Conservation (phyloP, 257 asterid genomes). For the Linaria vulgaris region DNA sequence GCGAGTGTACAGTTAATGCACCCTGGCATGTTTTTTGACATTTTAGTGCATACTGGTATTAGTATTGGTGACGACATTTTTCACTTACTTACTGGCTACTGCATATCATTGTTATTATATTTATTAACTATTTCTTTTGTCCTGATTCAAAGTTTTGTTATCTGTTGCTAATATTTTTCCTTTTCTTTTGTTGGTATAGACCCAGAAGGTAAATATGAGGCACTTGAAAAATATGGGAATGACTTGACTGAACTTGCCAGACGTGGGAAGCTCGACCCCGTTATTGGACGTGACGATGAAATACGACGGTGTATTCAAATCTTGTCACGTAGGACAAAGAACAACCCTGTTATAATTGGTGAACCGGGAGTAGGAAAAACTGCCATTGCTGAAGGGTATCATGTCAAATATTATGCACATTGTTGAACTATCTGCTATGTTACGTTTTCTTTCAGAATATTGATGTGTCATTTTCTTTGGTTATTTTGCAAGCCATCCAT, state of each 20-base stretch:
- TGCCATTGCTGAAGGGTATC: slow-evolving; percentile 98
- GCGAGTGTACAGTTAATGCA: background rate
- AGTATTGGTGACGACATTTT: no score
- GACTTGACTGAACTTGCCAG: slow-evolving; percentile 96
- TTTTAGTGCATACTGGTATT: background rate
- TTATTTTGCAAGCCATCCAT: slow-evolving; percentile 8
- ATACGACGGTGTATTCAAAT: slow-evolving; percentile 94
- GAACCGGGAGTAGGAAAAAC: slow-evolving; percentile 99
- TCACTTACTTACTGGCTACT: no score
- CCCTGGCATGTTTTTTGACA: background rate
- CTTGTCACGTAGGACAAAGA: slow-evolving; percentile 87
- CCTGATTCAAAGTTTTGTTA: no score
- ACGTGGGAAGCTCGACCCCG: slow-evolving; percentile 97
- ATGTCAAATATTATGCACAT: slow-evolving; percentile 21
- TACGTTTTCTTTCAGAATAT: slow-evolving; percentile 6
- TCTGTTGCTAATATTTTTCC: slow-evolving; percentile 3
- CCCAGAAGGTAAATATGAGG: slow-evolving; percentile 91
- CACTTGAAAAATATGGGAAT: slow-evolving; percentile 90
- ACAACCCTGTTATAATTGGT: slow-evolving; percentile 96
- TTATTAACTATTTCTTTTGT: no score
- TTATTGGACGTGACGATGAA: slow-evolving; percentile 98
- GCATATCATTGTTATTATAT: no score
- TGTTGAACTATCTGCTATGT: slow-evolving; percentile 4
- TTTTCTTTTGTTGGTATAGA: slow-evolving; percentile 36
- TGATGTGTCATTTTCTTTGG: background rate